Percentiles rank a stretch among this genome's conserved stretches.
Conservation (phyloP, 768 basidiomycete species). For the Suillus sp. region DNA sequence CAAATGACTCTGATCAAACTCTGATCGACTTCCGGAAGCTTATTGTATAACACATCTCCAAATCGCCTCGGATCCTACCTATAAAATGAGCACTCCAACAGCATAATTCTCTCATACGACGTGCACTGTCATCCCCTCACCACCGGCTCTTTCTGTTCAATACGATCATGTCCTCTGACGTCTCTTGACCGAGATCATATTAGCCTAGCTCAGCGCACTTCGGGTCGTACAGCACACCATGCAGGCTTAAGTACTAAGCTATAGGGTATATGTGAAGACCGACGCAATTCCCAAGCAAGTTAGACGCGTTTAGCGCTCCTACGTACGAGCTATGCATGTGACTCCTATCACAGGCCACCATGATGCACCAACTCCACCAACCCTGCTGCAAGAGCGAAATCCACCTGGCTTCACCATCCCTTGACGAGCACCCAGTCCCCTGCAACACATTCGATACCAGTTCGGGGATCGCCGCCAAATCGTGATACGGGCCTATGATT, state of each 20-base stretch:
- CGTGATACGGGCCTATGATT: background rate
- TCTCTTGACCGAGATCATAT: conserved; percentile 63
- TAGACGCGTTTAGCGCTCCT: conserved; percentile 48
- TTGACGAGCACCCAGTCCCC: conserved; percentile 16
- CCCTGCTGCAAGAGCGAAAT: conserved; percentile 28
- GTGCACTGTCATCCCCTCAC: conserved; percentile 16
- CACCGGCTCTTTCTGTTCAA: conserved; percentile 8
- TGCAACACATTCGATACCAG: too few species aligned
- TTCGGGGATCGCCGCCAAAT: background rate
- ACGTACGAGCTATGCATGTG: conserved; percentile 27
- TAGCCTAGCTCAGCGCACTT: conserved; percentile 67
- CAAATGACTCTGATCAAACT: background rate
- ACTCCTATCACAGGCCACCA: conserved; percentile 30
- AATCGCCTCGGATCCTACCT: background rate
- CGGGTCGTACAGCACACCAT: conserved; percentile 75
- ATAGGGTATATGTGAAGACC: background rate
- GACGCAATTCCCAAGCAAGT: conserved; percentile 35
- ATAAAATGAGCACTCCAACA: background rate
- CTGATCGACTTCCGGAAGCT: too few species aligned
- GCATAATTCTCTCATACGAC: background rate
- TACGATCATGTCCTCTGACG: conserved; percentile 45
- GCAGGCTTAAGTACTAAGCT: conserved; percentile 63
- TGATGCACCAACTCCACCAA: conserved; percentile 25
- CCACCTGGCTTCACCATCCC: conserved; percentile 31
- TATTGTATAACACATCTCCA: background rate